Evolutionary conservation across 2,329 filamentous ascomycete genomes (phyloP).

Genomic region (Fusarium hainanense): DNA sequence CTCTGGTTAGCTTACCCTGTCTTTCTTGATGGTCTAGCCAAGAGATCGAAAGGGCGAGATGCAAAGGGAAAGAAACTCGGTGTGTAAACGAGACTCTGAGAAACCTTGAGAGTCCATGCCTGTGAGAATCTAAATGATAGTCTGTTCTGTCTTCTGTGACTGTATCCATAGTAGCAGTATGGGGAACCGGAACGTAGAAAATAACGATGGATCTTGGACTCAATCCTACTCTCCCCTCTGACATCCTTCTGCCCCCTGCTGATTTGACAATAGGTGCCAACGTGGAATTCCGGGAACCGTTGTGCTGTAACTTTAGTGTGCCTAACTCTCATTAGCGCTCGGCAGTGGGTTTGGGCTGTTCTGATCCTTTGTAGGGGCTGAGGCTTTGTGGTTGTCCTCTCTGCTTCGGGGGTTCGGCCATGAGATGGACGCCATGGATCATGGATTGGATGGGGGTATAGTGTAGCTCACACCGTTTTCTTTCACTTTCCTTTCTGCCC

Average conservation of each 20-base stretch:
- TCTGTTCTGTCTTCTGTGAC: background rate
- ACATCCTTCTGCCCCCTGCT: slow-evolving; percentile 17
- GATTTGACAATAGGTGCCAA: slow-evolving; percentile 17
- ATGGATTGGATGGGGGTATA: slow-evolving; percentile 14
- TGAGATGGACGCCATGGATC: slow-evolving; percentile 34
- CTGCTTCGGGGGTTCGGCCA: slow-evolving; percentile 26
- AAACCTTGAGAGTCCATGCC: slow-evolving; percentile 13
- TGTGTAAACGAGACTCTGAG: slow-evolving; percentile 2
- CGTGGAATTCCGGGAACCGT: slow-evolving; percentile 29
- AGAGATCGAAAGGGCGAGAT: slow-evolving; percentile 23
- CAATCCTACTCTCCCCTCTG: slow-evolving; percentile 11
- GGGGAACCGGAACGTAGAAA: slow-evolving; percentile 21
- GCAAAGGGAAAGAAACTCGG: slow-evolving; percentile 12
- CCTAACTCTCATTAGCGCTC: slow-evolving; percentile 28
- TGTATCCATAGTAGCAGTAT: background rate
- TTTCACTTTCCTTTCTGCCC: slow-evolving; percentile 30
- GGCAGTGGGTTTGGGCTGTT: slow-evolving; percentile 32
- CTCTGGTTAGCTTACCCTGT: slow-evolving; percentile 25
- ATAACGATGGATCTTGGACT: slow-evolving; percentile 31
- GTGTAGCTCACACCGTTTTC: slow-evolving; percentile 40
- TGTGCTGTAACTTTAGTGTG: slow-evolving; percentile 28
- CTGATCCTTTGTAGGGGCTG: slow-evolving; percentile 32
- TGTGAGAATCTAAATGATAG: background rate
- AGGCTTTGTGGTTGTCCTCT: slow-evolving; percentile 35
- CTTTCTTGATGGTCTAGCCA: slow-evolving; percentile 18